These are phyloP conservation scores for Pseudonectria foliicola DNA, from an alignment of 2,329 filamentous ascomycete species.

Conservation along the genomic window DNA sequence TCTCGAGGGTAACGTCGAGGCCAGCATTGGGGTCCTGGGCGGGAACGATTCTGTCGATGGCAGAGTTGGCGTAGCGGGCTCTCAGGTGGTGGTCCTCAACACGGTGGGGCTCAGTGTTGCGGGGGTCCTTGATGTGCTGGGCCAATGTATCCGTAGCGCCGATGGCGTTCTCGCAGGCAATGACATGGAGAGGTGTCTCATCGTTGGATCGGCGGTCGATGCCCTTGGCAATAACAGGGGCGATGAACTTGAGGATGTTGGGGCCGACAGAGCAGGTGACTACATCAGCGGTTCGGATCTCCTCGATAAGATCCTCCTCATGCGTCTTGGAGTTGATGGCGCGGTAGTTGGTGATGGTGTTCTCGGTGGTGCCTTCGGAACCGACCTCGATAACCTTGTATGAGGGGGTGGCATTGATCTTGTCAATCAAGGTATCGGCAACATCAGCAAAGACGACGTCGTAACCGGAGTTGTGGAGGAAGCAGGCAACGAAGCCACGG, in stretches of 20 bases:
- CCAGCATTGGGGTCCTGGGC: conserved; percentile 75
- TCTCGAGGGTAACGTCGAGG: conserved; percentile 90
- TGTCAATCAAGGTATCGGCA: conserved; percentile 72
- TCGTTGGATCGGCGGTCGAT: conserved; percentile 67
- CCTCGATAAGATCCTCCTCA: conserved; percentile 71
- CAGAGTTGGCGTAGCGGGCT: conserved; percentile 91
- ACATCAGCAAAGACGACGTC: conserved; percentile 97
- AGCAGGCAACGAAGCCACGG: conserved; percentile 81
- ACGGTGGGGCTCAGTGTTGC: conserved; percentile 62
- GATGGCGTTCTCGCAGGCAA: conserved; percentile 98
- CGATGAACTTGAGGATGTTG: conserved; percentile 93
- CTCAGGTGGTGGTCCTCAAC: conserved; percentile 63
- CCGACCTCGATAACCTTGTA: conserved; percentile 95
- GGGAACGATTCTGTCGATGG: conserved; percentile 96
- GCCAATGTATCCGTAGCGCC: conserved; percentile 86
- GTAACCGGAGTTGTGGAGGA: conserved; percentile 90
- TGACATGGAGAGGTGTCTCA: conserved; percentile 70
- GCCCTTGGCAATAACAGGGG: conserved; percentile 89
- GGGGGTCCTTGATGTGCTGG: conserved; percentile 66
- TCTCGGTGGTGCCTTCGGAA: conserved; percentile 69
- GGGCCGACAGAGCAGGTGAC: conserved; percentile 97
- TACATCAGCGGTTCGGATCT: conserved; percentile 80
- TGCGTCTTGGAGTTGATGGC: conserved; percentile 92
- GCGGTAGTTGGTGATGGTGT: conserved; percentile 88
- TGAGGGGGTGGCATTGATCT: conserved; percentile 64